phyloP scores from a whole-genome alignment of 176 grass and related monocot species.

The Zizania latifolia region DNA sequence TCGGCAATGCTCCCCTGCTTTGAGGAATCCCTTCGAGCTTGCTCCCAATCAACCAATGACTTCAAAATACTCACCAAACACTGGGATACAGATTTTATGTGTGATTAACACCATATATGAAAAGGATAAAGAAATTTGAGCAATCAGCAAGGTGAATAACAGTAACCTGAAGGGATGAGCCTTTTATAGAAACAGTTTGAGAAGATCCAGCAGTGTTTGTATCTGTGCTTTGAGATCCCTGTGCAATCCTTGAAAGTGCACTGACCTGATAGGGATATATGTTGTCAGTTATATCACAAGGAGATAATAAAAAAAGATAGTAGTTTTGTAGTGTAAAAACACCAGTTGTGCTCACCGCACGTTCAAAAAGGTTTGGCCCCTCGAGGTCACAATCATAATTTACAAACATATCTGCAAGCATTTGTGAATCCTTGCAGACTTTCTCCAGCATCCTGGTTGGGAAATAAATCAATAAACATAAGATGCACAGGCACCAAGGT shows the following conservation, averaged over 20 bases:
- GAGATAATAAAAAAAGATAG: not conserved
- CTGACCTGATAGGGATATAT: constrained; percentile 63
- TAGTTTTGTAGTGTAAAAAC: not conserved
- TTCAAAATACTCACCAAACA: constrained; percentile 96
- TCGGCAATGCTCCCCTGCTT: constrained; percentile 49
- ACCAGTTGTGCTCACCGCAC: constrained; percentile 44
- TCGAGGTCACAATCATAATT: constrained; percentile 99
- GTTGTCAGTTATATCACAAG: constrained; percentile 13
- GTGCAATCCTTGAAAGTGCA: constrained; percentile 83
- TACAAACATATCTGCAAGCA: constrained; percentile 99
- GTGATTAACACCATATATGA: constrained; percentile 17
- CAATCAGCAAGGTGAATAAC: constrained; percentile 18
- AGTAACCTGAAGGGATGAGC: constrained; percentile 94
- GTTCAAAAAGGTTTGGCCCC: constrained; percentile 95
- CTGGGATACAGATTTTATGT: constrained; percentile 32
- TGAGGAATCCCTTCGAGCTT: constrained; percentile 56
- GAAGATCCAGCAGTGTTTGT: constrained; percentile 52
- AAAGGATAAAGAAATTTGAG: constrained; percentile 2
- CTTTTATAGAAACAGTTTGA: constrained; percentile 83
- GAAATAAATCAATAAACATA: constrained; percentile 30
- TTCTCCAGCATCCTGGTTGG: constrained; percentile 92
- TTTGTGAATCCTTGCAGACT: constrained; percentile 96
- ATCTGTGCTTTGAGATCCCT: constrained; percentile 76
- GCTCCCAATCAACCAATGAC: constrained; percentile 99
- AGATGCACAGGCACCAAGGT: not conserved